Percentiles rank a stretch among this genome's conserved stretches.
Conservation (phyloP, 805 yeast species). For the Candida succiphila region DNA sequence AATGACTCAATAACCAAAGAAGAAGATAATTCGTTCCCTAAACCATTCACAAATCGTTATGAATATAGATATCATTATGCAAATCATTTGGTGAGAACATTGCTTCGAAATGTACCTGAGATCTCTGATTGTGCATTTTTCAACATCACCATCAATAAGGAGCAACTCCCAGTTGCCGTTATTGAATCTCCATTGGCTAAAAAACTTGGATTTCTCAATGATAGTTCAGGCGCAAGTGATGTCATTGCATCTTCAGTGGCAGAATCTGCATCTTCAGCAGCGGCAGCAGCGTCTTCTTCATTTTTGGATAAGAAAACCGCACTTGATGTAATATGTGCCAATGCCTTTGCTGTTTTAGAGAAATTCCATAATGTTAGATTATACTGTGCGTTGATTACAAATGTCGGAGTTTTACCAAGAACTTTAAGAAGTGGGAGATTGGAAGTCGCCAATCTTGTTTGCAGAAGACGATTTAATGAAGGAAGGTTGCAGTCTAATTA, state of each 20-base stretch:
- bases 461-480: constrained; percentile 63
- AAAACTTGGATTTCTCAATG: background rate
- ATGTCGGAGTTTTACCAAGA: constrained; percentile 75
- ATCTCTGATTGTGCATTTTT: constrained; percentile 89
- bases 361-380: constrained; percentile 66
- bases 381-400: constrained; percentile 72
- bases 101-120: constrained; percentile 71
- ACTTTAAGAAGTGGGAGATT: constrained; percentile 77
- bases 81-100: constrained; percentile 75
- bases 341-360: constrained; percentile 34
- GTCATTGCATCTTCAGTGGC: background rate
- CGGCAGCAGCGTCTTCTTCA: constrained; percentile 4
- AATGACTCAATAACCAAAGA: constrained; percentile 7
- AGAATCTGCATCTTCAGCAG: constrained; percentile 2
- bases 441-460: constrained; percentile 87
- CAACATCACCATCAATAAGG: constrained; percentile 70
- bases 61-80: constrained; percentile 65
- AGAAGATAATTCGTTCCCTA: constrained; percentile 3
- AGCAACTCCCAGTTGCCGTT: constrained; percentile 75
- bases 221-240: background rate
- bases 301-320: constrained; percentile 28
- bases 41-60: constrained; percentile 6
- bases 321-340: constrained; percentile 39
- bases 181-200: constrained; percentile 42
- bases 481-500: constrained; percentile 75